phyloP scores from a whole-genome alignment of 75 land plant genomes.

The Sequoiadendron giganteum region DNA sequence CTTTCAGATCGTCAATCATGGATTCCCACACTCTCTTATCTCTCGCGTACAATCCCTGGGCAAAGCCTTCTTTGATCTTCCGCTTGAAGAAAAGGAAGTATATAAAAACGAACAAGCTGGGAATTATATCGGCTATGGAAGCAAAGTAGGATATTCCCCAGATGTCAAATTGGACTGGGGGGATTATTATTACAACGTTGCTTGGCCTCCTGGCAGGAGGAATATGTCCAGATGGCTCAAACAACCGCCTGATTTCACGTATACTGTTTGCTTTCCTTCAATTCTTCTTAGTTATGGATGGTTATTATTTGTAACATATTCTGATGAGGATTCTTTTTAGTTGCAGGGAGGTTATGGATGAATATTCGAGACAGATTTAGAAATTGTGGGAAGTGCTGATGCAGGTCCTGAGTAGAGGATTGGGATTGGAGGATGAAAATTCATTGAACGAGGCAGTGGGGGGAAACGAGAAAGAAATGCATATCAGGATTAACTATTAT shows the following conservation, averaged over 20 bases:
- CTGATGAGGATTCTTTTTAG: too few species aligned
- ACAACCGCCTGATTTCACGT: neutral
- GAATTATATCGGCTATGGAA: neutral
- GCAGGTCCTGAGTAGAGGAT: constrained; percentile 19
- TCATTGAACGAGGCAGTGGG: constrained; percentile 23
- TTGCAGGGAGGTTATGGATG: constrained; percentile 8
- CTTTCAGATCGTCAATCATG: constrained; percentile 3
- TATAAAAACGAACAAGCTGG: neutral
- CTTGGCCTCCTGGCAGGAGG: neutral
- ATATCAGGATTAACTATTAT: constrained; percentile 10
- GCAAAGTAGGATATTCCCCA: neutral
- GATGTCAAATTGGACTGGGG: neutral
- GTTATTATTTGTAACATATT: too few species aligned
- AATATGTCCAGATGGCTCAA: neutral
- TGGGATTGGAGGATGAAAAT: constrained; percentile 17
- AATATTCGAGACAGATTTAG: neutral
- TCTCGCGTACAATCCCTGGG: neutral
- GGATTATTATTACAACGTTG: neutral
- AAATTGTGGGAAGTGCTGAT: neutral
- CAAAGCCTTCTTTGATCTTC: neutral
- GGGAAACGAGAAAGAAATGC: neutral
- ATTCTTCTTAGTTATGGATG: too few species aligned
- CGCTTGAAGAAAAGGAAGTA: neutral
- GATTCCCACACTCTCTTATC: neutral
- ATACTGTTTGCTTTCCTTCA: neutral